Percentiles rank a stretch among this genome's conserved stretches.
Conservation (phyloP, 2,329 filamentous ascomycete species). For the Dothideomycetidae sp. region DNA sequence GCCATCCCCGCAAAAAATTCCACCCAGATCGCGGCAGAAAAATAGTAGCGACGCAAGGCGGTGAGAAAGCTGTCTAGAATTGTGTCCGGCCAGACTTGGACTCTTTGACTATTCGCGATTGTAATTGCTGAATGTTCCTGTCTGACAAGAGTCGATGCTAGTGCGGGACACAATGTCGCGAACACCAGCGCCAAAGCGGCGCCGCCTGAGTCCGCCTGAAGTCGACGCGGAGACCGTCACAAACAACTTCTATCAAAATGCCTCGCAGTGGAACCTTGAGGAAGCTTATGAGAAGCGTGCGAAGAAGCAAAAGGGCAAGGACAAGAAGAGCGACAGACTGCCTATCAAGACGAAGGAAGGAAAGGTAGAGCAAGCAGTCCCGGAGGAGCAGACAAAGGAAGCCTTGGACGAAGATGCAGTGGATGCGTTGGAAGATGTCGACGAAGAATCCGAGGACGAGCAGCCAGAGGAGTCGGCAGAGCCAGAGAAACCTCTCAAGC, state of each 20-base stretch:
- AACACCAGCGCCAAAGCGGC: conserved; percentile 34
- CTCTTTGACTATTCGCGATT: background rate
- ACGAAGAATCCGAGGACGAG: conserved; percentile 35
- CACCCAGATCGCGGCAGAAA: conserved; percentile 9
- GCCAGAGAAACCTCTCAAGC: conserved; percentile 50
- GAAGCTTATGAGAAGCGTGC: conserved; percentile 76
- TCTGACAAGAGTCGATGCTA: no score
- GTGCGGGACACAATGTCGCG: conserved; percentile 35
- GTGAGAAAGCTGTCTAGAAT: conserved; percentile 1
- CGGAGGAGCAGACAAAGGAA: conserved; percentile 39
- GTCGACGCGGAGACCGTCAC: conserved; percentile 18
- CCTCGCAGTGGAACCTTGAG: conserved; percentile 77
- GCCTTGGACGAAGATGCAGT: conserved; percentile 28
- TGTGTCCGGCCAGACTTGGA: conserved; percentile 1
- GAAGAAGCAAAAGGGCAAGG: conserved; percentile 66
- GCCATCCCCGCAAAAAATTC: conserved; percentile 4
- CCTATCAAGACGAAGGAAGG: conserved; percentile 82
- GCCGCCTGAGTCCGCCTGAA: conserved; percentile 35
- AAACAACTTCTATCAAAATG: conserved; percentile 38
- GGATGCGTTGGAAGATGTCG: conserved; percentile 40
- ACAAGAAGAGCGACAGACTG: conserved; percentile 58
- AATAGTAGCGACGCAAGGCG: conserved; percentile 4
- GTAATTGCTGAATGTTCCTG: no score
- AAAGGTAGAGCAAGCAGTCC: conserved; percentile 40
- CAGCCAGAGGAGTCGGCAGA: conserved; percentile 31